phyloP scores from a whole-genome alignment of 2,329 filamentous ascomycete species.

The Capronia epimyces region DNA sequence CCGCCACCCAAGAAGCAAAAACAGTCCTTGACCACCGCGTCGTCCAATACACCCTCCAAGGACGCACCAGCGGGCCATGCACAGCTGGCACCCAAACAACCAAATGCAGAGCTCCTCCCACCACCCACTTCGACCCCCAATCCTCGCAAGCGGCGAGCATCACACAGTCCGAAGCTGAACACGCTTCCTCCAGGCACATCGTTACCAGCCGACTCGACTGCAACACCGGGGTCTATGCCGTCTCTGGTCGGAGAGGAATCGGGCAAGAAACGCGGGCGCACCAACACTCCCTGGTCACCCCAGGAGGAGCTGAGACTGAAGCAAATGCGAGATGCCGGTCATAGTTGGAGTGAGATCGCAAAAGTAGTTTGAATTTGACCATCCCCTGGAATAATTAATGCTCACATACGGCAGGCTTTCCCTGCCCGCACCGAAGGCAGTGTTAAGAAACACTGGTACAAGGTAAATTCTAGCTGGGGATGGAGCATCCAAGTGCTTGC shows the following conservation, averaged over 20 bases:
- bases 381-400: constrained; percentile 1
- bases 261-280: constrained; percentile 75
- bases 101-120: constrained; percentile 19
- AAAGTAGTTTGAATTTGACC: constrained; percentile 58
- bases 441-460: constrained; percentile 99
- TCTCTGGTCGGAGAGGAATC: constrained; percentile 21
- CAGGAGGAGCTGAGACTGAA: constrained; percentile 89
- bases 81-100: constrained; percentile 20
- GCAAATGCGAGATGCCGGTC: constrained; percentile 85
- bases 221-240: constrained; percentile 14
- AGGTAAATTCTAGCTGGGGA: constrained; percentile 56
- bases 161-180: constrained; percentile 30
- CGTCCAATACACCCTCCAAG: constrained; percentile 10
- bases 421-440: constrained; percentile 90
- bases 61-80: constrained; percentile 16
- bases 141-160: constrained; percentile 43
- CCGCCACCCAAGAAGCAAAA: constrained; percentile 22
- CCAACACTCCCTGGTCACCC: constrained; percentile 98
- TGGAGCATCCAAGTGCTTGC: constrained; percentile 7
- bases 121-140: constrained; percentile 28
- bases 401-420: constrained; percentile 62
- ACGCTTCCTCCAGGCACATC: constrained; percentile 23
- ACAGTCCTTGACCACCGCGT: constrained; percentile 14
- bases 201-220: constrained; percentile 13
- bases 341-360: constrained; percentile 96